These are phyloP conservation scores for Sporothrix pseudoabietina DNA, from an alignment of 2,329 filamentous ascomycete species.

Conservation along the genomic window DNA sequence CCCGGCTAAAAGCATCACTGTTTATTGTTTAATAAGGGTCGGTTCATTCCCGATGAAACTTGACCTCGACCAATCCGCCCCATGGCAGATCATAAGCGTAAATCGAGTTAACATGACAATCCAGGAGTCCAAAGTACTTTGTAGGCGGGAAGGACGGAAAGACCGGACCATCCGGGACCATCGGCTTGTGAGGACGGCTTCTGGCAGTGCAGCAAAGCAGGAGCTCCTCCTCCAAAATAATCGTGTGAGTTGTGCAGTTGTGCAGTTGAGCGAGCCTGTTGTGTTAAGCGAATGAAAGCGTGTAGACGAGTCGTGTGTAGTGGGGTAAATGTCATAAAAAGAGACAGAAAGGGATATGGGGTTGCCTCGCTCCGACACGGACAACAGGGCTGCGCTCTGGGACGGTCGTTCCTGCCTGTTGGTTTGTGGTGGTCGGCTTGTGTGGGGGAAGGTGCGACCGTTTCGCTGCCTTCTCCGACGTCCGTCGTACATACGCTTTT, in stretches of 20 bases:
- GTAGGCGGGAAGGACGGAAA: neutral
- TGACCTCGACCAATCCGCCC: neutral
- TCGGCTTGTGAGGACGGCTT: conserved; percentile 7
- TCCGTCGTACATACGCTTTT: conserved; percentile 31
- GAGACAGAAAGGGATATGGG: no score
- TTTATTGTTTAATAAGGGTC: neutral
- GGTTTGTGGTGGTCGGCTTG: neutral
- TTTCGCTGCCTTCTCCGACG: conserved; percentile 18
- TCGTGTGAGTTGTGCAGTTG: neutral
- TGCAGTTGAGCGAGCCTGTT: neutral
- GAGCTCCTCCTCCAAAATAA: neutral
- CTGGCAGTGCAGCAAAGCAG: neutral
- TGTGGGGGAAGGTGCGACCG: conserved; percentile 12
- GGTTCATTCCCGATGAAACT: neutral
- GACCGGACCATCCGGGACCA: conserved; percentile 10
- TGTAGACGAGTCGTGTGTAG: neutral
- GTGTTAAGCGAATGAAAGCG: neutral
- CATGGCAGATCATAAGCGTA: conserved; percentile 3
- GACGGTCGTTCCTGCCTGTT: neutral
- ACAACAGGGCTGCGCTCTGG: neutral
- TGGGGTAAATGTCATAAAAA: neutral
- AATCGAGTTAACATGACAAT: neutral
- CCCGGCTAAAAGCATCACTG: neutral
- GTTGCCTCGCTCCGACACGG: neutral
- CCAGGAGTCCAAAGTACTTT: neutral